Evolutionary conservation across 768 basidiomycete species (phyloP), one percentile per base, ranked within the genome.

Genomic region (Kwoniella bestiolae): DNA sequence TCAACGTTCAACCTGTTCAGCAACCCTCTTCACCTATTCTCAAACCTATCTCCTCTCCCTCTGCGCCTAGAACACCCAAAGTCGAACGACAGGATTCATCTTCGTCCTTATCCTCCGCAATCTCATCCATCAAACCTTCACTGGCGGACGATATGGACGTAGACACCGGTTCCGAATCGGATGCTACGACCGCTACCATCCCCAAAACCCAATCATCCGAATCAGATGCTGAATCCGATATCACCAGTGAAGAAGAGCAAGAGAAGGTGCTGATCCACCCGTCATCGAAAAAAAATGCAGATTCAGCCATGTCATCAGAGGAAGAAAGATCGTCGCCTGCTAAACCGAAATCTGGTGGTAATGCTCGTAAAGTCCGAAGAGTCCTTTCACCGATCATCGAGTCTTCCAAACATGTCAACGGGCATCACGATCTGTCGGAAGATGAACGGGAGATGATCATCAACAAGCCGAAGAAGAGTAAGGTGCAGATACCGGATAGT

Each of bases 161-260:
- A n/a, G n/a, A n/a, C 25, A 69, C 72, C 12, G 76, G 68, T 8
- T 60, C 65, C 12, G 55, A 63, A 23, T 73, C 73, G 0, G 74
- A 75, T 45, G 68, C 71, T 9, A 75, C 76, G 7, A 70, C 74
- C 12, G 70, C 62, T 21, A 77, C 76, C 5, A 52, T 71, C 16
- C 68, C 72, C 12, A 62, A 67, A 52, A 60, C 58, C 3, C 41
- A 63, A 3, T 73, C 66, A 21, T 68, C 66, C 3, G 69, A 71
- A 9, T 52, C 49, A 21, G 71, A 65, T 28, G 45, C 45, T 14
- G 73, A 71, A 16, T 38, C 41, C 23, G 56, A 63, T 31, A 23
- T 47, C 14, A 51, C 49, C 11, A 46, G n/a, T 5, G 66, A 68
- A 18, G 45, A 26, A 11, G 32, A n/a, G 25, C 21, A 49, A 21